Evolutionary conservation across 2,329 filamentous ascomycete species (phyloP).

Genomic region (Mycosphaerella arachidis): DNA sequence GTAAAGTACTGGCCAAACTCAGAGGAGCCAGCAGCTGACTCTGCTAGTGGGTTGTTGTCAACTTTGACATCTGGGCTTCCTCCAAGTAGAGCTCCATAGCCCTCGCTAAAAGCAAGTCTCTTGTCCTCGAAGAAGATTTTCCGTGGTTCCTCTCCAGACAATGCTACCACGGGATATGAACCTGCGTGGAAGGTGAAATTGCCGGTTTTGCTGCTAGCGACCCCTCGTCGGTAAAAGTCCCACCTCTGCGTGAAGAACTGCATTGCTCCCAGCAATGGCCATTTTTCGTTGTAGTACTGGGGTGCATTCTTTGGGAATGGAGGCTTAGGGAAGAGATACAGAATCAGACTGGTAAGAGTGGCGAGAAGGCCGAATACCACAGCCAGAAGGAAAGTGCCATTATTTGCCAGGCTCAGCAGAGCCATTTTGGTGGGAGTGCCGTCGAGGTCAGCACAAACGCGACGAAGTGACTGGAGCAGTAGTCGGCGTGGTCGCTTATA

Average conservation of each 20-base stretch:
- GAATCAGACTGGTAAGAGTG: slow-evolving; percentile 12
- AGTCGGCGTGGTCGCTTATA: no score
- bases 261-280: slow-evolving; percentile 43
- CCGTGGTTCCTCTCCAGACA: slow-evolving; percentile 43
- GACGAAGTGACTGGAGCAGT: not conserved
- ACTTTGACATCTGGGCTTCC: slow-evolving; percentile 32
- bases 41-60: slow-evolving; percentile 14
- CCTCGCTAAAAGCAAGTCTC: slow-evolving; percentile 42
- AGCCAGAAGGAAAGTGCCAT: slow-evolving; percentile 1
- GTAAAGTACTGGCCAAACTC: slow-evolving; percentile 26
- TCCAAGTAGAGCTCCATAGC: slow-evolving; percentile 34
- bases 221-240: slow-evolving; percentile 41
- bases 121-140: slow-evolving; percentile 45
- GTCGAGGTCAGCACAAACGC: no score
- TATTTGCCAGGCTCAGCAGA: not conserved
- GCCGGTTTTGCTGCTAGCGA: slow-evolving; percentile 34
- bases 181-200: slow-evolving; percentile 51
- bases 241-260: slow-evolving; percentile 46
- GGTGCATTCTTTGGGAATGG: slow-evolving; percentile 27
- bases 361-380: slow-evolving; percentile 13
- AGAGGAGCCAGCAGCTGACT: slow-evolving; percentile 11
- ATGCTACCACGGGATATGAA: slow-evolving; percentile 41
- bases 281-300: slow-evolving; percentile 19
- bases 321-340: slow-evolving; percentile 22
- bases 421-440: slow-evolving; percentile 3